Percentiles rank a stretch among this genome's conserved stretches.
These are phyloP conservation scores for Arthrobotrys sphaeroides DNA, from an alignment of 2,329 filamentous ascomycete species.

Conservation along the genomic window DNA sequence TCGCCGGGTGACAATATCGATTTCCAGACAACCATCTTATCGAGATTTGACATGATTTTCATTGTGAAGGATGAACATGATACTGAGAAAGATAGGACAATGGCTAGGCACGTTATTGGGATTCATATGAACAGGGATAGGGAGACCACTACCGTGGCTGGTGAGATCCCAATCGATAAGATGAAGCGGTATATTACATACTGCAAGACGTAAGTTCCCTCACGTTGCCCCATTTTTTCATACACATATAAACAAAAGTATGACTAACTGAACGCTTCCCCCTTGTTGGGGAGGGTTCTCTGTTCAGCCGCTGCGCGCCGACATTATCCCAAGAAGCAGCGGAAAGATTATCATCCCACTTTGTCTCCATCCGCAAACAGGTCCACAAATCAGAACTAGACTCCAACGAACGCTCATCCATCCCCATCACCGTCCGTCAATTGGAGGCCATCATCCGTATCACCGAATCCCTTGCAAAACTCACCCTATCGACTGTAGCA, in stretches of 20 bases:
- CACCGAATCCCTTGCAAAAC: conserved; percentile 91
- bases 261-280: not conserved
- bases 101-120: conserved; percentile 95
- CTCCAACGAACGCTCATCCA: conserved; percentile 87
- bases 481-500: conserved; percentile 84
- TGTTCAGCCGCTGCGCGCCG: conserved; percentile 81
- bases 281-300: too few species aligned
- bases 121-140: conserved; percentile 88
- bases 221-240: conserved; percentile 57
- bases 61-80: conserved; percentile 97
- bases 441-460: conserved; percentile 97
- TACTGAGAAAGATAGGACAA: conserved; percentile 85
- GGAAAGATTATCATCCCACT: conserved; percentile 95
- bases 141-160: conserved; percentile 70
- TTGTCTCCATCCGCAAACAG: conserved; percentile 93
- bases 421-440: conserved; percentile 96
- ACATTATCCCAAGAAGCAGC: conserved; percentile 88
- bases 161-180: conserved; percentile 92
- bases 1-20: conserved; percentile 98
- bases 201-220: conserved; percentile 80
- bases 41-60: conserved; percentile 99
- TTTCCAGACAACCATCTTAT: conserved; percentile 97
- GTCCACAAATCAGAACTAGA: conserved; percentile 91
- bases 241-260: conserved; percentile 51
- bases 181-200: conserved; percentile 98